A percentile compares a stretch with the other conserved stretches of the same genome.
Evolutionary conservation across 75 land plant genomes (phyloP).

Genomic region (Picea sitchensis): DNA sequence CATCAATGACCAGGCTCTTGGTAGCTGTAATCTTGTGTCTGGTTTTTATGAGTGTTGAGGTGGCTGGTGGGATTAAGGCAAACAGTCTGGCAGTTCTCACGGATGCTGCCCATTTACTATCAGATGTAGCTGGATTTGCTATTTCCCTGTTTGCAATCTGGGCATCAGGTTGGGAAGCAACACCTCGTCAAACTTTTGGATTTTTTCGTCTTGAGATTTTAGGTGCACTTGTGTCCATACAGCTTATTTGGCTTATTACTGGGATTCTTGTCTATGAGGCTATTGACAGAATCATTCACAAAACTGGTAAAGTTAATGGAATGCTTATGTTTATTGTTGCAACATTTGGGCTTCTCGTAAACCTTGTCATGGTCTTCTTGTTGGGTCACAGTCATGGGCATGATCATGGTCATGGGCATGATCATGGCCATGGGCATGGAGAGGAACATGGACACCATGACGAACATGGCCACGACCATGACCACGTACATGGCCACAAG

Average conservation of each 20-base stretch:
- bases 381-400: conserved; percentile 38
- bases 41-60: conserved; percentile 39
- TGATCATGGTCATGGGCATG: conserved; percentile 21
- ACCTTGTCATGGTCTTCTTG: conserved; percentile 38
- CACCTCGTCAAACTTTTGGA: conserved; percentile 42
- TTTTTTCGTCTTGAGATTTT: conserved; percentile 45
- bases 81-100: conserved; percentile 50
- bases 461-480: background rate
- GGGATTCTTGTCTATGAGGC: conserved; percentile 60
- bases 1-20: conserved; percentile 25
- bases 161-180: conserved; percentile 61
- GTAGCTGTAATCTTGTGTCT: conserved; percentile 35
- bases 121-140: conserved; percentile 54
- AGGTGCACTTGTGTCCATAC: conserved; percentile 51
- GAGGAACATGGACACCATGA: background rate
- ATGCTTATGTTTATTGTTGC: conserved; percentile 49
- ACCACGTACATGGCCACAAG: background rate
- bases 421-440: conserved; percentile 7
- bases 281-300: conserved; percentile 23
- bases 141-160: conserved; percentile 56
- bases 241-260: conserved; percentile 51
- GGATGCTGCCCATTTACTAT: conserved; percentile 52
- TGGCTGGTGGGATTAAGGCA: conserved; percentile 38
- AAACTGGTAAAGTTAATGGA: conserved; percentile 25
- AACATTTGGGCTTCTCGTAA: conserved; percentile 36